Evolutionary conservation across 768 basidiomycete genomes (phyloP).

Genomic region (Tricholoma flavovirens): DNA sequence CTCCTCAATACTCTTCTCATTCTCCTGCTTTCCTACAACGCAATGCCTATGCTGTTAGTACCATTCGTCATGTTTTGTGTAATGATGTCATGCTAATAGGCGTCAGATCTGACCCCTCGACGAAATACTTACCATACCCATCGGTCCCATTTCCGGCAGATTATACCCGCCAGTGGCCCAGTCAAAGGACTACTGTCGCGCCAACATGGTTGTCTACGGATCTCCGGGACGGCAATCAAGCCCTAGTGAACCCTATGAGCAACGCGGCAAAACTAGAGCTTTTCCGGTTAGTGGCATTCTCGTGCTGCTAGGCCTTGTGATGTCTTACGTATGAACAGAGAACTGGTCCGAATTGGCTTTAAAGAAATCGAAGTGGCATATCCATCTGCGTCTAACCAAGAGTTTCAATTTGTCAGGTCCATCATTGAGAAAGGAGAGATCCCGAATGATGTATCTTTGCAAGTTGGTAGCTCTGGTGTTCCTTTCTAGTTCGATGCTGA

Average conservation of each 20-base stretch:
- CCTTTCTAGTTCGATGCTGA: not conserved
- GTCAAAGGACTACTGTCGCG: constrained; percentile 49
- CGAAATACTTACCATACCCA: constrained; percentile 67
- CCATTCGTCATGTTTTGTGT: not conserved
- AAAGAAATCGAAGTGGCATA: constrained; percentile 87
- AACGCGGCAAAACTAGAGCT: constrained; percentile 52
- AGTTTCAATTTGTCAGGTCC: constrained; percentile 70
- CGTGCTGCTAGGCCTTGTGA: constrained; percentile 34
- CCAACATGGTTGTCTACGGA: constrained; percentile 84
- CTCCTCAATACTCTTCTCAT: not conserved
- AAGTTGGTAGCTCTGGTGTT: constrained; percentile 38
- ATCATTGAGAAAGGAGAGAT: constrained; percentile 60
- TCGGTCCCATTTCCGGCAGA: constrained; percentile 44
- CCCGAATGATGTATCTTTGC: constrained; percentile 75
- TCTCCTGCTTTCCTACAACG: not conserved
- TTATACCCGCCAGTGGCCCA: constrained; percentile 67
- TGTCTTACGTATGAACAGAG: constrained; percentile 48
- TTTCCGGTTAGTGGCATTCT: constrained; percentile 30
- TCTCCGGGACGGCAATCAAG: constrained; percentile 81
- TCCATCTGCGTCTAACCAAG: constrained; percentile 77
- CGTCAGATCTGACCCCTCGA: constrained; percentile 55
- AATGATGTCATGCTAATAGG: constrained; percentile 2
- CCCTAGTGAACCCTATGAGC: constrained; percentile 80
- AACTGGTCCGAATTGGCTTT: constrained; percentile 70
- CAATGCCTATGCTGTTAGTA: constrained; percentile 46